Evolutionary conservation across 805 yeast genomes (phyloP), one percentile per base, ranked within the genome.

Genomic region (Candida hungchunana): DNA sequence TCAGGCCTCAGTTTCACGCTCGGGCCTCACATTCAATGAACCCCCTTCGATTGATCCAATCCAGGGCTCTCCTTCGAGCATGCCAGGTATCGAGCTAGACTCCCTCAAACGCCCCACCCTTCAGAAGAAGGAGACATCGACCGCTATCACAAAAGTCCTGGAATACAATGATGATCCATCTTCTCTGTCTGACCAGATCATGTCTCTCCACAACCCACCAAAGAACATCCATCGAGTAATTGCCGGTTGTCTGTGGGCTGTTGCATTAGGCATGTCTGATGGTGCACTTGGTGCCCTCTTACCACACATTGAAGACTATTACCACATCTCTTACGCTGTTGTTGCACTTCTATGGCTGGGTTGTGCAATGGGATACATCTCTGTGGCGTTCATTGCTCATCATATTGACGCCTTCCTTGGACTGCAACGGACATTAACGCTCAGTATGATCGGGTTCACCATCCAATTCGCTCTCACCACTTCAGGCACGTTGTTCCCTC

Each of bases 231-330:
- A 64, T 59, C 55, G 81, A 37, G 53, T 73, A 5, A 35, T 62
- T 9, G 58, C 73, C 8, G 50, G 63, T 10, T 56, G 69, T 21
- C 5, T 54, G 5, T 73, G 75, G 72, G 52, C 57, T 8, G 54
- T 69, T 27, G 44, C 62, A 2, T 44, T 52, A 9, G 81, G 81
- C 2, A 53, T 72, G 44, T 50, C 67, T 18, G 83, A 77, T 48
- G 77, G 77, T 39, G 73, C 77, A 11, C 72, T 78, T 2, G 83
- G 82, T 40, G 78, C 81, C 0, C 53, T 77, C n/a, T 55, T 77
- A 34, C 80, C 79, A 6, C 57, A 60, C 28, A 71, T 77, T 26
- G 82, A 77, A 44, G 50, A 37, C 5, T 63, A 67, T 48, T 77
- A 75, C 48, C 35, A 49, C 23, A 62, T 77, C 35, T 59, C 59